Conservation (phyloP, 2,329 filamentous ascomycete species). For the Penicillium sp. region DNA sequence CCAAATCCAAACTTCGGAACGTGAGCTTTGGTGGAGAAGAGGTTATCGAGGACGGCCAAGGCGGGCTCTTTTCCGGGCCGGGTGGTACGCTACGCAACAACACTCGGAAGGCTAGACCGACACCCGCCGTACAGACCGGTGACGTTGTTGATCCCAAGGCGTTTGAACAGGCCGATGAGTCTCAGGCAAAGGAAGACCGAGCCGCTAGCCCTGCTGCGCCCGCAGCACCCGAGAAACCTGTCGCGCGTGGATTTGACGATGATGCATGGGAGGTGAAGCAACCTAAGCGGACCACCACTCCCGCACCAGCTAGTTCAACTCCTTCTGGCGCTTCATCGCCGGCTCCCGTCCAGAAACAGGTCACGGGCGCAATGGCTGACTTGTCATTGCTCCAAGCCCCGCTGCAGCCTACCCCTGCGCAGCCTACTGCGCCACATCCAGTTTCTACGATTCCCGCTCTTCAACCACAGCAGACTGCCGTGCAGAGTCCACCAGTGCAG, state of each 20-base stretch:
- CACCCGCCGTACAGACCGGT: constrained; percentile 77
- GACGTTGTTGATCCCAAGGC: constrained; percentile 84
- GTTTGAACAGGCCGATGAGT: constrained; percentile 62
- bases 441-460: constrained; percentile 35
- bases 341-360: constrained; percentile 30
- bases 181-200: constrained; percentile 34
- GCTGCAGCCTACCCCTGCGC: constrained; percentile 51
- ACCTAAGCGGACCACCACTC: constrained; percentile 53
- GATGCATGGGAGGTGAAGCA: constrained; percentile 97
- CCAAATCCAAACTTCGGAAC: constrained; percentile 53
- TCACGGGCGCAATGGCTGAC: constrained; percentile 67
- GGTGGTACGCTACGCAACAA: constrained; percentile 92
- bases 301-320: constrained; percentile 33
- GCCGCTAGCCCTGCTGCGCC: constrained; percentile 49
- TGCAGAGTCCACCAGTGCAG: constrained; percentile 33
- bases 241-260: constrained; percentile 73
- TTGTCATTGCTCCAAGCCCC: constrained; percentile 60
- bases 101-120: constrained; percentile 83
- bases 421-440: constrained; percentile 46
- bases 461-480: constrained; percentile 44
- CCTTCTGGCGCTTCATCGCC: constrained; percentile 30
- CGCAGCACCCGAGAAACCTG: constrained; percentile 48
- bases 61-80: constrained; percentile 84
- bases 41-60: constrained; percentile 56
- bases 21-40: constrained; percentile 52